Evolutionary conservation across 1,284 basidiomycete genomes (phyloP), one percentile per base, ranked within the genome.

Genomic region (Flammula alnicola): DNA sequence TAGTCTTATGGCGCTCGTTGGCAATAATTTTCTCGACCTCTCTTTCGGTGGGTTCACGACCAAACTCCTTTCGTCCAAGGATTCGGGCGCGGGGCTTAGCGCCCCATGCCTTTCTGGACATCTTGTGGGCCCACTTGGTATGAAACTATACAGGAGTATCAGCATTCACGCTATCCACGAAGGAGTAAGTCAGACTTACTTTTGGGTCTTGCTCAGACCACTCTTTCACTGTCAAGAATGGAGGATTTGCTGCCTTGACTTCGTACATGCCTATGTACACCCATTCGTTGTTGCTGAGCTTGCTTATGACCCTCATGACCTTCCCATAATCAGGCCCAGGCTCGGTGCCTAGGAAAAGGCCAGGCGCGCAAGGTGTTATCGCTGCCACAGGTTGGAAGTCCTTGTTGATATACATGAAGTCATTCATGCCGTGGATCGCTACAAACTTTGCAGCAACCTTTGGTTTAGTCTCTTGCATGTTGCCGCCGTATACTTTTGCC

Each of bases 341-440:
- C 31, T 16, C 47, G 44, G 20, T 55, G 27, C 11, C 38, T 29
- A 47, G 55, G 59, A 53, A 66, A 3, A 67, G 45, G 3, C 64
- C 64, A 3, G 61, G 56, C 3, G 55, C 55, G 11, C 65, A 64
- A 0, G 63, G 59, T 8, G 57, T 35, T 35, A 62, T 51, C 5
- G 64, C 61, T 1, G 59, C 59, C 37, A 57, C 42, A 0, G 59
- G 55, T 29, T 65, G 63, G 19, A 49, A 46, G 10, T 37, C 23
- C 1, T 54, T 44, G 31, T 54, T 60, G 4, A 56, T 41, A 42
- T 50, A 67, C 61, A 65, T 62, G 35, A 64, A 65, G 25, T 63
- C 53, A 23, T 63, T 35, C 5, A 60, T 43, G 1, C 63, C 63
- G 44, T 63, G 61, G 5, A 39, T 19, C 4, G 36, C 49, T 27